A percentile compares a stretch with the other conserved stretches of the same genome.
These are phyloP conservation scores for Boletus patriciae DNA, from an alignment of 768 basidiomycete species.

Conservation along the genomic window DNA sequence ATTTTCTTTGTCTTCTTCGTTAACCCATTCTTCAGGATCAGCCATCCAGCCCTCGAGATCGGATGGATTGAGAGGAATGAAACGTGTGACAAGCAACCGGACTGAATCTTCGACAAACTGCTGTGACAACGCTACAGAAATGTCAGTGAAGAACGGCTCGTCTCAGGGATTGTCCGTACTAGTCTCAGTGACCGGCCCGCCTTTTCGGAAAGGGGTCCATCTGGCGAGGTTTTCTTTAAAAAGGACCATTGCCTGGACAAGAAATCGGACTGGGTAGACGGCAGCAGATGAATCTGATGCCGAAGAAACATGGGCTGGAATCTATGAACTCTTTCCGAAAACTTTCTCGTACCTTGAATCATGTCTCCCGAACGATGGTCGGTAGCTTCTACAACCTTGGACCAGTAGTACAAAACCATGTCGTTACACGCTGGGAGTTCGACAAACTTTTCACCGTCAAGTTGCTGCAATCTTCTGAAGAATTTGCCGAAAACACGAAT, in stretches of 20 bases:
- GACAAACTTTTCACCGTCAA: constrained; percentile 58
- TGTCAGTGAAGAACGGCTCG: constrained; percentile 10
- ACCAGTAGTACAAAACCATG: constrained; percentile 80
- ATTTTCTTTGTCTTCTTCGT: constrained; percentile 82
- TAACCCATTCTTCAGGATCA: constrained; percentile 95
- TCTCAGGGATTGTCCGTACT: constrained; percentile 39
- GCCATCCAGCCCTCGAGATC: constrained; percentile 84
- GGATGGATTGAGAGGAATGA: constrained; percentile 78
- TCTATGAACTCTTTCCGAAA: neutral
- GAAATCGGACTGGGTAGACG: constrained; percentile 72
- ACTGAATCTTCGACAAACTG: constrained; percentile 76
- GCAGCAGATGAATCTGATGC: constrained; percentile 58
- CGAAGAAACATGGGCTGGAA: neutral
- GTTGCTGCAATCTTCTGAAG: constrained; percentile 72
- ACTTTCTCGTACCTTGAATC: constrained; percentile 52
- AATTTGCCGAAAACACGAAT: constrained; percentile 75
- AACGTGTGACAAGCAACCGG: constrained; percentile 72
- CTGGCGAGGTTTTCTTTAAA: constrained; percentile 81
- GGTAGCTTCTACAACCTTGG: constrained; percentile 72
- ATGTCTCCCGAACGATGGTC: constrained; percentile 45
- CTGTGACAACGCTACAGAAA: constrained; percentile 53
- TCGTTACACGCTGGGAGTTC: constrained; percentile 61
- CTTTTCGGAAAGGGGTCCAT: constrained; percentile 68
- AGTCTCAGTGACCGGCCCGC: constrained; percentile 58
- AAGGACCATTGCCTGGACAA: constrained; percentile 83